Percentiles rank a stretch among this genome's conserved stretches.
phyloP scores from a whole-genome alignment of 345 rosid species.

The Corymbia maculata region DNA sequence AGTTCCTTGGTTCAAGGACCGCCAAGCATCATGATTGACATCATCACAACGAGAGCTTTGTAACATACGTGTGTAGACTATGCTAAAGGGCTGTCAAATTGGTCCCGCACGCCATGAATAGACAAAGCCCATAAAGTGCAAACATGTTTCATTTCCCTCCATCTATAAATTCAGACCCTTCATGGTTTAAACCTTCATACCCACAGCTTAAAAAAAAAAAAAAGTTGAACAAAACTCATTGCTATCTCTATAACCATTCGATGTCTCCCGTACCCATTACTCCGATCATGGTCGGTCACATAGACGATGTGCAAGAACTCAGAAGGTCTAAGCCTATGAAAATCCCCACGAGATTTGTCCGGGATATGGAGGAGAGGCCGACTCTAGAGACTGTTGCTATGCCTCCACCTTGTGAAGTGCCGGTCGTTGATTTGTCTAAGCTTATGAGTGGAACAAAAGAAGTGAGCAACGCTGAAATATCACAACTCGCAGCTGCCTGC shows the following conservation, averaged over 20 bases:
- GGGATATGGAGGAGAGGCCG: conserved; percentile 57
- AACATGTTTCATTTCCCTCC: background rate
- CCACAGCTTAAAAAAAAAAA: background rate
- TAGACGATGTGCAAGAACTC: conserved; percentile 90
- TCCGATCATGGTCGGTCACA: conserved; percentile 59
- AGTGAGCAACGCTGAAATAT: conserved; percentile 23
- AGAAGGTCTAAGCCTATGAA: conserved; percentile 44
- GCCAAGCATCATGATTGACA: background rate
- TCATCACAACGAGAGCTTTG: background rate
- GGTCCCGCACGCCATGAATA: background rate
- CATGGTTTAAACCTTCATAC: background rate
- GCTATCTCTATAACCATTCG: background rate
- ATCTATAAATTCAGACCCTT: conserved; percentile 18
- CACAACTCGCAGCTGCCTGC: conserved; percentile 57
- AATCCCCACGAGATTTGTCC: conserved; percentile 70
- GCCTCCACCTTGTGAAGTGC: conserved; percentile 30
- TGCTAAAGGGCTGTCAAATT: background rate
- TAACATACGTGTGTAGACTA: background rate
- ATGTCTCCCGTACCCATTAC: conserved; percentile 62
- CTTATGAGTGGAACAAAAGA: conserved; percentile 27
- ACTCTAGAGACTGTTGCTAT: conserved; percentile 1
- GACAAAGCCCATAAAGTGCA: background rate
- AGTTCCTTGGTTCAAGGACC: background rate
- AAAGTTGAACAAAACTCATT: background rate
- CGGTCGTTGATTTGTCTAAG: conserved; percentile 61